Evolutionary conservation across 2,329 filamentous ascomycete genomes (phyloP), one percentile per base, ranked within the genome.

Genomic region (Colletotrichum truncatum): DNA sequence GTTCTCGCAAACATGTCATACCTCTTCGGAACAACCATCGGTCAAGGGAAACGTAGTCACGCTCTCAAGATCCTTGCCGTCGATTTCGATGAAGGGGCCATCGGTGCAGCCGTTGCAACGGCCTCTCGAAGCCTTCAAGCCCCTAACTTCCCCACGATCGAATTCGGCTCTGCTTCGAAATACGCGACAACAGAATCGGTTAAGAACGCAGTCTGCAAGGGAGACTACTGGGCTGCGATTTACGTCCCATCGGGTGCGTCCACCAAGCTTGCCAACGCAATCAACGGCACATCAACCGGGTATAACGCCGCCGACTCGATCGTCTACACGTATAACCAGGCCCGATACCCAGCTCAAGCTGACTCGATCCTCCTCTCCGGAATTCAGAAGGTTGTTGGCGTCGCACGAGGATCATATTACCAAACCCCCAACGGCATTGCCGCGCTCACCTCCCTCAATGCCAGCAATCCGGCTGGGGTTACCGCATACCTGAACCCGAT

Each of bases 151-250:
- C 77, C 76, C 1, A 75, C 75, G 1, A 46, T 81, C 21, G 69
- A 74, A 25, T 74, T 77, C 48, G 67, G 56, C 16, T 54, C 69
- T 0, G 32, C 63, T 6, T 58, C 64, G 1, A 51, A 76, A n/a
- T 80, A 73, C 52, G 65, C 75, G 0, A 67, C 69, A 0, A 53
- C 72, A 0, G 70, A 56, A 1, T 68, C 73, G 26, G 58, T 80
- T 4, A 68, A 68, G 34, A 66, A 74, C n/a, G 72, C 73, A 1
- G 77, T 81, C 21, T 81, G 80, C 61, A 68, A 73, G 11, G 70
- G 69, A 0, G 64, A 73, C 28, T 79, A 78, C 63, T 81, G 79
- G 79, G 79, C 68, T 3, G 78, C 76, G 2, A 55, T 81, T 6
- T 78, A 78, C 34, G 71, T 73, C 14, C 67, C 71, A 25, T 46